Evolutionary conservation across 805 yeast species (phyloP).

Genomic region (Candida gorgasii): DNA sequence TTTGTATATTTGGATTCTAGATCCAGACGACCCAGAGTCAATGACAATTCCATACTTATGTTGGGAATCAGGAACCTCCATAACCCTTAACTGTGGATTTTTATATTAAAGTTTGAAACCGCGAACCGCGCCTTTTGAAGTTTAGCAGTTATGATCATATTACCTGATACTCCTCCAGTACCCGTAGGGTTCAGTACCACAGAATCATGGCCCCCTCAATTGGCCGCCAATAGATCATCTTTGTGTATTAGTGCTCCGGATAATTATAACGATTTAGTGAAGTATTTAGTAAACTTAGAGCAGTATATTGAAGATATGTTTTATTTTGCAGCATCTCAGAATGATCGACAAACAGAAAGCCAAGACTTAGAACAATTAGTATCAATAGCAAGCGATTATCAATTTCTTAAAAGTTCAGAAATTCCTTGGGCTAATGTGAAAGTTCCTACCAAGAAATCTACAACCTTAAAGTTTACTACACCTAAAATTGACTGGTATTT

Average conservation of each 20-base stretch:
- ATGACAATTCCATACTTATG: constrained; percentile 78
- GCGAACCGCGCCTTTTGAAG: not conserved
- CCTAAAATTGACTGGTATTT: constrained; percentile 32
- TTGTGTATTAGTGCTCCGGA: constrained; percentile 11
- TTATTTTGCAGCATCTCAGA: constrained; percentile 12
- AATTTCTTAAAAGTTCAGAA: not conserved
- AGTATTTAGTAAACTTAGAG: constrained; percentile 34
- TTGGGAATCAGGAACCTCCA: constrained; percentile 16
- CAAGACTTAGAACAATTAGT: too few relatives aligned
- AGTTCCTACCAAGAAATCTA: not conserved
- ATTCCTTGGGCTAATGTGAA: constrained; percentile 8
- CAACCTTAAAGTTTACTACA: too few relatives aligned
- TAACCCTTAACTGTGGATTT: constrained; percentile 3
- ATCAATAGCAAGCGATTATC: not conserved
- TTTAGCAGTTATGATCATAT: constrained; percentile 13
- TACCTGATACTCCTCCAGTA: constrained; percentile 16
- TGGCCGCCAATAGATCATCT: constrained; percentile 11
- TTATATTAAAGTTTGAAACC: too few relatives aligned
- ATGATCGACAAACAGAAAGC: too few relatives aligned
- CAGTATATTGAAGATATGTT: constrained; percentile 32
- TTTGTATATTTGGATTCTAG: constrained; percentile 77
- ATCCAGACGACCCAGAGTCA: constrained; percentile 96
- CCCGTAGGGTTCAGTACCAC: constrained; percentile 2
- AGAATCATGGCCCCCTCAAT: constrained; percentile 6
- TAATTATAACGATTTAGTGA: constrained; percentile 19